A percentile compares a stretch with the other conserved stretches of the same genome.
Conservation (phyloP, 768 basidiomycete genomes). For the Trametopsis cervina region DNA sequence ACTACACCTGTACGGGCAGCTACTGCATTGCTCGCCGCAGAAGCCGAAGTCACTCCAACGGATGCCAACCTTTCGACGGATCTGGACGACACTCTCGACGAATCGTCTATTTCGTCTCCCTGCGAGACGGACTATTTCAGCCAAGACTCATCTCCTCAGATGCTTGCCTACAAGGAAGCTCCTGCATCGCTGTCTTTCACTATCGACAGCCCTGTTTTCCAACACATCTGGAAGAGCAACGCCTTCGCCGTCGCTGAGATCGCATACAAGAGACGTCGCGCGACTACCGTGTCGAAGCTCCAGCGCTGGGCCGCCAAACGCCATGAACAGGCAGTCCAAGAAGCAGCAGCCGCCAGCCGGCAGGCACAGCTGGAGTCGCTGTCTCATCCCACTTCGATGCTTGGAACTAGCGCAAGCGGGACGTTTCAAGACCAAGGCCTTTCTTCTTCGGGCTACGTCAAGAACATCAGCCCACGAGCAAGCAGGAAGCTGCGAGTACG, state of each 20-base stretch:
- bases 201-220: background rate
- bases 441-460: background rate
- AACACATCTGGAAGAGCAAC: background rate
- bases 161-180: background rate
- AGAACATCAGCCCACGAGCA: background rate
- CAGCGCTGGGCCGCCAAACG: background rate
- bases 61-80: background rate
- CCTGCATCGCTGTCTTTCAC: background rate
- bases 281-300: background rate
- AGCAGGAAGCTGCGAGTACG: background rate
- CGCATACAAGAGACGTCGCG: background rate
- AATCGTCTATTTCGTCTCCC: background rate
- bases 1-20: background rate
- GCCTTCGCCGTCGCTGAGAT: background rate
- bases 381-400: background rate
- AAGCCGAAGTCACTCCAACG: background rate
- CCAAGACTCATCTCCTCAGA: background rate
- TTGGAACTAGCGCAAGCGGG: background rate
- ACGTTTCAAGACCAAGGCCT: background rate
- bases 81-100: background rate
- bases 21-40: background rate
- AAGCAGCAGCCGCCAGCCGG: background rate
- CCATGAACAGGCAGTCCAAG: background rate
- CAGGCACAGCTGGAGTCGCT: background rate
- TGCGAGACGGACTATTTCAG: background rate